Percentiles rank a stretch among this genome's conserved stretches.
phyloP scores from a whole-genome alignment of 371 early-diverging fungal species.

The Saksenaea oblongispora region DNA sequence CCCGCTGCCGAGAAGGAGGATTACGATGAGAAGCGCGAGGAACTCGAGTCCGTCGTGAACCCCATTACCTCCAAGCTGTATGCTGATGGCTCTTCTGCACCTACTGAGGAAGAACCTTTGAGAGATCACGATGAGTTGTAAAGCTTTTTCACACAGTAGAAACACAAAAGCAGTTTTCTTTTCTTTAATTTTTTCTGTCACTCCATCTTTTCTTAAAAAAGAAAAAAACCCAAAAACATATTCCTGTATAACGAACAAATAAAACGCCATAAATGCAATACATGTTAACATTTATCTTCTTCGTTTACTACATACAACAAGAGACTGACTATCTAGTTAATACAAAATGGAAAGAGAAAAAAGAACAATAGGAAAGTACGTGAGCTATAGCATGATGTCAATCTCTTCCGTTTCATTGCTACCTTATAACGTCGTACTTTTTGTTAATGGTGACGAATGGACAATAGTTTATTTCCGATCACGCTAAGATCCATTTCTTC shows the following conservation, averaged over 20 bases:
- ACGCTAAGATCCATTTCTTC: conserved; percentile 26
- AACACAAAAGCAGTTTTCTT: background rate
- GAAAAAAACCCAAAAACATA: background rate
- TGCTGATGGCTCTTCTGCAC: conserved; percentile 55
- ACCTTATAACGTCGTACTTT: conserved; percentile 2
- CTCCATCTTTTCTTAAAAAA: background rate
- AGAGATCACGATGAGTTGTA: conserved; percentile 78
- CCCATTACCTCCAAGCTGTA: conserved; percentile 88
- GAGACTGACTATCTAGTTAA: background rate
- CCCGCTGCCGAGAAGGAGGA: conserved; percentile 74
- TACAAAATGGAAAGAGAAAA: background rate
- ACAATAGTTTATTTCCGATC: conserved; percentile 33
- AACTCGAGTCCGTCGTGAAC: conserved; percentile 84
- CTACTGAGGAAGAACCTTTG: conserved; percentile 59
- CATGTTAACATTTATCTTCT: background rate
- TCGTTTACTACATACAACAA: background rate
- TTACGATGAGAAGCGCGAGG: conserved; percentile 80
- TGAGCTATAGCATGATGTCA: conserved; percentile 33
- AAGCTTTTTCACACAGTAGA: conserved; percentile 20
- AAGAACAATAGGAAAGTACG: background rate
- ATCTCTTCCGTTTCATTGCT: conserved; percentile 32
- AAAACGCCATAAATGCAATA: background rate
- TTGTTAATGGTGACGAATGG: conserved; percentile 12
- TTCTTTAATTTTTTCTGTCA: background rate
- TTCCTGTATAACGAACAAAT: conserved; percentile 2